Evolutionary conservation across 1,284 basidiomycete species (phyloP).

Genomic region (Meira nashicola): DNA sequence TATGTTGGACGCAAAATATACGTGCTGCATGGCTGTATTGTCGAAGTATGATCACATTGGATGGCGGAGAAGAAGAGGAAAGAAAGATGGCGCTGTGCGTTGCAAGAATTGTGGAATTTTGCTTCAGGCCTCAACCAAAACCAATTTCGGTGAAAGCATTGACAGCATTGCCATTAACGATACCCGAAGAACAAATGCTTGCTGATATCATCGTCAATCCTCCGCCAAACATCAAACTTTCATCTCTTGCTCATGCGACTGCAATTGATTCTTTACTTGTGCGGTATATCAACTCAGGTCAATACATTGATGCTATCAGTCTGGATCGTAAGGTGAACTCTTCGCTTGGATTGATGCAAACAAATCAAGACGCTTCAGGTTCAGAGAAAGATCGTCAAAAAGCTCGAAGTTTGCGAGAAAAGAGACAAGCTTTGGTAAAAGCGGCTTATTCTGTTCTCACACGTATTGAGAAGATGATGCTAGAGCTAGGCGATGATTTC

Average conservation of each 20-base stretch:
- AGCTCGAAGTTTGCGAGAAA: neutral
- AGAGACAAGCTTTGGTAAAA: neutral
- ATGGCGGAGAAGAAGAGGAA: neutral
- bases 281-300: constrained; percentile 1
- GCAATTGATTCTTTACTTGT: neutral
- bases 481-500: neutral
- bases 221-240: neutral
- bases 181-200: constrained; percentile 1
- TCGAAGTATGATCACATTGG: neutral
- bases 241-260: neutral
- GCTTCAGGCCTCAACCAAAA: constrained; percentile 1
- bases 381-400: neutral
- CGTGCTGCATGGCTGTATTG: neutral
- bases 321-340: neutral
- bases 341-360: neutral
- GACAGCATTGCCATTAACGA: neutral
- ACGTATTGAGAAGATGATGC: neutral
- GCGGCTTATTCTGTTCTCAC: constrained; percentile 2
- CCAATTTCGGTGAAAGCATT: neutral
- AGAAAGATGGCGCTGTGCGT: neutral
- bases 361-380: neutral
- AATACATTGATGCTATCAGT: neutral
- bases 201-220: constrained; percentile 1
- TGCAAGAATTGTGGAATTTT: constrained; percentile 2
- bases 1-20: neutral